Base-by-base conservation (phyloP, 495 filamentous ascomycete genomes). In the Paragyromitra xinjiangensis region DNA sequence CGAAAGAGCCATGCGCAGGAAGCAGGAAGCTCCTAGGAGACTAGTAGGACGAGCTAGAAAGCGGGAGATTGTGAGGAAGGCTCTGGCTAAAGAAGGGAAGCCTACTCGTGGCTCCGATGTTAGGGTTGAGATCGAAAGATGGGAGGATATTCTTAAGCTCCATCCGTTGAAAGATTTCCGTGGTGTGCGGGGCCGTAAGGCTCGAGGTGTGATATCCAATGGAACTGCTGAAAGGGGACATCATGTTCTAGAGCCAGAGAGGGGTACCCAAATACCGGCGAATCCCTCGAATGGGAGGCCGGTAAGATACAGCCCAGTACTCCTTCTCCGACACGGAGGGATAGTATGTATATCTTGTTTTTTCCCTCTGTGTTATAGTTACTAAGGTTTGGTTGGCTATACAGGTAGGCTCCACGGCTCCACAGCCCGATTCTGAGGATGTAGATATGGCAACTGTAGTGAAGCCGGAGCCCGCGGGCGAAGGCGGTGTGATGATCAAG, bases 11-110 rank as follows among this genome's bases (percentile, higher is more conserved):
- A 24, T 6, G 45, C 24, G 44, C 12, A 51, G 24, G 12, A 29
- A 42, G 24, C 3, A n/a, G 19, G n/a, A 64, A n/a, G 12, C 16
- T 0, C 61, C 39, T 3, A 16, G 16, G 9, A 64, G 6, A 22
- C 16, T 42, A 6, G 37, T 9, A 37, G 61, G 61, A 24, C 12
- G 39, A 29, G n/a, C 3, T 12, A 64, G 61, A 22, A 64, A 44
- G 61, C 7, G 39, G 61, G 61, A 64, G 37, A 64, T 64, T 64
- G 44, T 51, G 64, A 66, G 44, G 44, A 50, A 48, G n/a, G 44
- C 26, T 42, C 12, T 53, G 6, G 6, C 11, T 0, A 37, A 42
- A 42, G 42, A 51, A 42, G 44, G 64, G 44, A 66, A 51, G 24
- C 8, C 16, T 3, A n/a, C 44, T 19, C 14, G 24, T 29, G 11